Percentiles rank a stretch among this genome's conserved stretches.
Evolutionary conservation across 805 yeast species (phyloP).

Genomic region (Myxozyma mucilagina): DNA sequence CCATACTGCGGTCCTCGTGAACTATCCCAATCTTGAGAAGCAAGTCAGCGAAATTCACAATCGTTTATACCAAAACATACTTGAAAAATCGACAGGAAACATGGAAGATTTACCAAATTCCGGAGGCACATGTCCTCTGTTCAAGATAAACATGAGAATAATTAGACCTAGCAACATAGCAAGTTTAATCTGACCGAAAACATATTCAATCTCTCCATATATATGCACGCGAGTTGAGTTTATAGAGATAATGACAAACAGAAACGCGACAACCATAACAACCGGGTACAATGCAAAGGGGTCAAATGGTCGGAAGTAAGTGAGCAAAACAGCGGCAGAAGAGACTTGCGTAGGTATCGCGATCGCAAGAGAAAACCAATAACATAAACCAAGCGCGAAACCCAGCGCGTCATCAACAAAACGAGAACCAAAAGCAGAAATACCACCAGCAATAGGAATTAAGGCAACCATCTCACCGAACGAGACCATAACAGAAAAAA

Average conservation of each 20-base stretch:
- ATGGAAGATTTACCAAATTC: conserved; percentile 12
- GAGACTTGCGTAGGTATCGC: conserved; percentile 79
- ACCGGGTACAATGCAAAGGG: conserved; percentile 57
- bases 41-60: background rate
- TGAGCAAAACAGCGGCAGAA: conserved; percentile 74
- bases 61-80: background rate
- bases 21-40: conserved; percentile 16
- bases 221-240: conserved; percentile 59
- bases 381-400: conserved; percentile 59
- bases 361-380: conserved; percentile 69
- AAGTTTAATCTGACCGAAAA: conserved; percentile 59
- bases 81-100: conserved; percentile 23
- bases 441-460: conserved; percentile 57
- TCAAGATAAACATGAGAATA: conserved; percentile 56
- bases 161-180: conserved; percentile 60
- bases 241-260: conserved; percentile 46
- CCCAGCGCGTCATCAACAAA: conserved; percentile 55
- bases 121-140: conserved; percentile 43
- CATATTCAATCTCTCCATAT: conserved; percentile 68
- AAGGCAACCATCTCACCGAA: conserved; percentile 34
- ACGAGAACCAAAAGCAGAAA: conserved; percentile 51
- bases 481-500: conserved; percentile 34
- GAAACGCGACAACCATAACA: conserved; percentile 65
- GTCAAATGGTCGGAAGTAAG: conserved; percentile 61
- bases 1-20: conserved; percentile 14